Conservation (phyloP, 106 monocot species). For the Acorus gramineus region DNA sequence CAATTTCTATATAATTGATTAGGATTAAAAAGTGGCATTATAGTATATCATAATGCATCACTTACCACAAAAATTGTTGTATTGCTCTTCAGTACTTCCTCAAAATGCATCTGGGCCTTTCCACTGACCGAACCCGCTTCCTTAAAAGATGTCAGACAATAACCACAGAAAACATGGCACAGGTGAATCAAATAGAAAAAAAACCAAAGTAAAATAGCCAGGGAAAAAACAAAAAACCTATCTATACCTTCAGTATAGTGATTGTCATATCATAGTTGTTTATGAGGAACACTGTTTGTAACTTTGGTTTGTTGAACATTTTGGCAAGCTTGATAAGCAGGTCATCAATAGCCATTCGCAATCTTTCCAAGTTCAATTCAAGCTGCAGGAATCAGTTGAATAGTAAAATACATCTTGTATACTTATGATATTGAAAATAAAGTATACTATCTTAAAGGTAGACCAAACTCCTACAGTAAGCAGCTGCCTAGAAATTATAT, state of each 20-base stretch:
- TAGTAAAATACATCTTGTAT: neutral
- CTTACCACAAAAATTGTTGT: constrained; percentile 91
- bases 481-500: neutral
- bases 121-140: constrained; percentile 94
- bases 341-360: constrained; percentile 95
- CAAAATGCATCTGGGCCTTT: constrained; percentile 78
- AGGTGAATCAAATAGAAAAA: neutral
- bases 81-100: constrained; percentile 88
- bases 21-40: too few species aligned
- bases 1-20: too few species aligned
- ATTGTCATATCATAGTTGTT: constrained; percentile 99
- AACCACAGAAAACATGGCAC: neutral
- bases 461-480: too few species aligned
- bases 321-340: constrained; percentile 82
- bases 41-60: neutral
- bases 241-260: constrained; percentile 69
- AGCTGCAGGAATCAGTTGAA: constrained; percentile 40
- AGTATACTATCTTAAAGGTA: too few species aligned
- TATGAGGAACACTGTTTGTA: constrained; percentile 88
- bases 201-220: neutral
- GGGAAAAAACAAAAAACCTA: neutral
- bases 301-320: constrained; percentile 65
- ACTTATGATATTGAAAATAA: too few species aligned
- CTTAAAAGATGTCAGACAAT: constrained; percentile 21
- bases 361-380: constrained; percentile 84